Conservation (phyloP, 2,329 filamentous ascomycete species). For the Byssothecium circinans region DNA sequence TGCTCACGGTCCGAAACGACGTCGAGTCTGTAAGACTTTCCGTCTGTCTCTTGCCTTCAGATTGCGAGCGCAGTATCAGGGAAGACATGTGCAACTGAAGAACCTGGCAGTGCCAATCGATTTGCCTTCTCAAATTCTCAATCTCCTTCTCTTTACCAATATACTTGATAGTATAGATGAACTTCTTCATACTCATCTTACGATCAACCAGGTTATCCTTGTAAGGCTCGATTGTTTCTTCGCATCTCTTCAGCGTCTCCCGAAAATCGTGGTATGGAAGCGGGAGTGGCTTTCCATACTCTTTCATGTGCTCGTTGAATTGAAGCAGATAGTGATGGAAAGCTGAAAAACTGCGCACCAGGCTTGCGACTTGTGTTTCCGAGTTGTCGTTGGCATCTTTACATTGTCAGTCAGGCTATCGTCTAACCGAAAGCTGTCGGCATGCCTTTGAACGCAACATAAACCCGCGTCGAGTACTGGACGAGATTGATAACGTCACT, state of each 20-base stretch:
- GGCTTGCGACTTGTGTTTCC: constrained; percentile 33
- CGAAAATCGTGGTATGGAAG: constrained; percentile 34
- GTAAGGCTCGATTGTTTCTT: constrained; percentile 33
- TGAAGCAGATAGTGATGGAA: constrained; percentile 33
- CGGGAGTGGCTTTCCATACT: constrained; percentile 35
- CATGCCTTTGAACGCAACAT: constrained; percentile 38
- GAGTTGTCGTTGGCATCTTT: constrained; percentile 40
- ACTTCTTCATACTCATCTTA: constrained; percentile 34
- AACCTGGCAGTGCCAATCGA: constrained; percentile 34
- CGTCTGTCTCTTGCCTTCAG: constrained; percentile 30
- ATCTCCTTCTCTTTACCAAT: constrained; percentile 41
- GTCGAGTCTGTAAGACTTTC: constrained; percentile 20
- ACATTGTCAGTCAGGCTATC: constrained; percentile 10
- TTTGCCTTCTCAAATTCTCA: constrained; percentile 29
- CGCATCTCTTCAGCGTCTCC: constrained; percentile 33
- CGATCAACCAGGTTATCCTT: constrained; percentile 33
- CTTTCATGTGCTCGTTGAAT: constrained; percentile 35
- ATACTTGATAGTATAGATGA: constrained; percentile 34
- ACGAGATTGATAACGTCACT: constrained; percentile 36
- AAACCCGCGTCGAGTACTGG: constrained; percentile 35
- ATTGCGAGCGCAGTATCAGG: constrained; percentile 32
- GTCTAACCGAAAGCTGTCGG: not conserved
- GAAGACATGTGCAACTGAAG: constrained; percentile 37
- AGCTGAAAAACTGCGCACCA: constrained; percentile 33
- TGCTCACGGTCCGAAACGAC: constrained; percentile 28